Evolutionary conservation across 2,329 filamentous ascomycete genomes (phyloP), one percentile per base, ranked within the genome.

Genomic region (Scedosporium aurantiacum): DNA sequence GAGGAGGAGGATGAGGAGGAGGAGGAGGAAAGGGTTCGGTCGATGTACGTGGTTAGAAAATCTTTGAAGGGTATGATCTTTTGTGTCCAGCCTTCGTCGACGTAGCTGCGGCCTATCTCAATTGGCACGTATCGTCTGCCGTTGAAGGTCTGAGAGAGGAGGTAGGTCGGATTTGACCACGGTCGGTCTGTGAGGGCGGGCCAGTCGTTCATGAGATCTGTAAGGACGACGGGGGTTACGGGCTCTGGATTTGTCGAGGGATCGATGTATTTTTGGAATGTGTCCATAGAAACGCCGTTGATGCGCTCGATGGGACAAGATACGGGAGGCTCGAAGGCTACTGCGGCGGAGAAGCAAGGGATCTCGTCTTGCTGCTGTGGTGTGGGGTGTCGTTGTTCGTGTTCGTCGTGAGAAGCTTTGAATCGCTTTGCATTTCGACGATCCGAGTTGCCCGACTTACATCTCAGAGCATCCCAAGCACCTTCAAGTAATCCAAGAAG

Each of bases 31-130:
- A 57, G 14, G 27, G 50, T 59, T 47, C 27, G 58, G 63, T 71
- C 69, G 63, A 96, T 80, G 69, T 89, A 86, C 0, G 72, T 71
- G 4, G 76, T 66, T 57, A 96, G 75, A 65, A 97, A 96, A 0
- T 86, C 76, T 4, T 76, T 74, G 67, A 97, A 95, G 0, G 83
- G 78, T 57, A 96, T 82, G 27, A 97, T 84, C 61, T 85, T 82
- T 72, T 97, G 93, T 0, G 86, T 85, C 92, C 93, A 97, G 23
- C 80, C 87, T 21, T 83, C 82, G 65, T 96, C 91, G 1, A 91
- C 92, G 69, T 97, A 99, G 69, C 88, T 94, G 56, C 89, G 79
- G 0, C 94, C 93, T 1, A 94, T 73, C 71, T 97, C 92, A 2
- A 97, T 82, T 0, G 93, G 93, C 0, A 97, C 89, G 0, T 96